Evolutionary conservation across 1,139 yeast species (phyloP), one percentile per base, ranked within the genome.

Genomic region (Protomyces macrosporus): DNA sequence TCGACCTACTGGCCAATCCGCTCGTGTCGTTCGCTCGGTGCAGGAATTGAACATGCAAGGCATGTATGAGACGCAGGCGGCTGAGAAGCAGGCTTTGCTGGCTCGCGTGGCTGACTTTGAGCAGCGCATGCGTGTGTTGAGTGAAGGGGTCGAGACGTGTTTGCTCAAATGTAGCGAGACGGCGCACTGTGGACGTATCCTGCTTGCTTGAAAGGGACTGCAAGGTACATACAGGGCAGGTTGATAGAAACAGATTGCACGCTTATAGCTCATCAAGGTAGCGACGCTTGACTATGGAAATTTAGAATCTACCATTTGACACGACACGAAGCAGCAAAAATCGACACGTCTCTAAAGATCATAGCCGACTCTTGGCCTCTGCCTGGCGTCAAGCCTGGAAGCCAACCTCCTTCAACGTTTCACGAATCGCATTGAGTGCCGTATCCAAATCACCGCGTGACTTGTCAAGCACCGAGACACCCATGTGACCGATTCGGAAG

Each of bases 401-500:
- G 9, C 55, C 65, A 65, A 78, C 72, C 67, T 80, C 80, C 45
- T 71, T 70, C 45, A 80, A 71, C 9, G 81, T 69, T 51, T 74
- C 76, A 66, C 77, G 75, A 63, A 81, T 75, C 34, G 78, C 80
- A 23, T 72, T 70, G 62, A 76, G 75, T 39, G 78, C 78, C 53
- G 71, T 71, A 57, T 76, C 78, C 35, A 79, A 71, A 70, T 80
- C 82, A n/a, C 71, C 70, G 64, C 77, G 73, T 64, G 76, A 74
- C 53, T 71, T 75, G 66, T 77, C 77, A 60, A 81, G 79, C 57
- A 81, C 78, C 64, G 84, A 77, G 56, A 83, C 84, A 69, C 97
- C 97, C 98, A 91, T 91, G 77, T 91, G 98, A 39, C 98, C 98
- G 67, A 91, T 85, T 77, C 98, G 84, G 79, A 91, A 89, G 78